These are phyloP conservation scores for Cryptosporidium ryanae DNA, from an alignment of 169 alveolate species.

Conservation along the genomic window DNA sequence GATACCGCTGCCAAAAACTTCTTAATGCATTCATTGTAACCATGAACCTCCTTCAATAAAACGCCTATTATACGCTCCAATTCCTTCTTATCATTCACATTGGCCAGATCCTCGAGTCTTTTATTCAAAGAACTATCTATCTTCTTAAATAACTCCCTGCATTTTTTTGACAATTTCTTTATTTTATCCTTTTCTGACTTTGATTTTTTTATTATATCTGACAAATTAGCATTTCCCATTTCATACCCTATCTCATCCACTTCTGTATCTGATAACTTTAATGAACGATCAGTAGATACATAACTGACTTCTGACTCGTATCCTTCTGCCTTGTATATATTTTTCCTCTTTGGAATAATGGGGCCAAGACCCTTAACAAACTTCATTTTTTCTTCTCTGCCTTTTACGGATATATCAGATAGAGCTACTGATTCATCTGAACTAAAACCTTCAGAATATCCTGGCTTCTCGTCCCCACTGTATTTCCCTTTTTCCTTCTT, in stretches of 20 bases:
- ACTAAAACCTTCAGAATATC: too few species aligned
- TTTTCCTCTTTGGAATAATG: background rate
- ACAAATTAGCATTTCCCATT: background rate
- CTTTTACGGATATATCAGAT: too few species aligned
- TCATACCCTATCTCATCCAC: background rate
- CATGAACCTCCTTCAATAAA: background rate
- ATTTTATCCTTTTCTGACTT: background rate
- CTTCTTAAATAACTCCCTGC: background rate
- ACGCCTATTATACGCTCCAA: background rate
- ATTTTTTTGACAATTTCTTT: slow-evolving; percentile 5
- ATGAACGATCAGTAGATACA: background rate
- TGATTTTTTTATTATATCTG: background rate
- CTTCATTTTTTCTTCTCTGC: background rate
- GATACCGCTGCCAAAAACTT: slow-evolving; percentile 9
- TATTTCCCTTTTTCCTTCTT: too few species aligned
- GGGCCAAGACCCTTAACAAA: slow-evolving; percentile 10
- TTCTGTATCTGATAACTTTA: background rate
- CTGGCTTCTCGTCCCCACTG: too few species aligned
- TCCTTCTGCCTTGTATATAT: background rate
- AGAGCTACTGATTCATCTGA: too few species aligned
- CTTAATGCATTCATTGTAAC: slow-evolving; percentile 30
- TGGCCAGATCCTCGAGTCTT: too few species aligned
- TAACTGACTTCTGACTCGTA: slow-evolving; percentile 5
- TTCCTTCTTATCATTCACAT: background rate
- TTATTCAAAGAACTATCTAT: too few species aligned